These are phyloP conservation scores for Aureobasidium sp. DNA, from an alignment of 2,329 filamentous ascomycete species.

Conservation along the genomic window DNA sequence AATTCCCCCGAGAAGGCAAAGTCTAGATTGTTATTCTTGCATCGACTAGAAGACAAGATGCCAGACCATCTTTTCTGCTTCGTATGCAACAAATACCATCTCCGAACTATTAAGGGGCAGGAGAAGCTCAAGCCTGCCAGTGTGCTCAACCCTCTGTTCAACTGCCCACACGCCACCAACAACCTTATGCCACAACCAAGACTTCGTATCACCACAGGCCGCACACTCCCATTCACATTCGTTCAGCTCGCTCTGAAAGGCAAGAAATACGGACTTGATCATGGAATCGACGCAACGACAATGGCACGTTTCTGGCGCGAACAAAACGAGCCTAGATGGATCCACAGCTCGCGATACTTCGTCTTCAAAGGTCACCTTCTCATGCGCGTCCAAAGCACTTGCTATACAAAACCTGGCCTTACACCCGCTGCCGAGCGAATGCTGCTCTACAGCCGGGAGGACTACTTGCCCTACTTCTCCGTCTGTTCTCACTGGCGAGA, in stretches of 20 bases:
- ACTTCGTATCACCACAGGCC: conserved; percentile 47
- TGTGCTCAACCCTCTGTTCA: conserved; percentile 50
- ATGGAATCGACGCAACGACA: conserved; percentile 43
- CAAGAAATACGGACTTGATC: conserved; percentile 38
- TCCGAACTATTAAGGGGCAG: conserved; percentile 45
- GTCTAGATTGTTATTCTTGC: conserved; percentile 46
- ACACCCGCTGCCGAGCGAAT: conserved; percentile 47
- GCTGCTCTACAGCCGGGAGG: conserved; percentile 52
- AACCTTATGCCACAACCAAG: conserved; percentile 40
- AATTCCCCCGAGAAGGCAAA: conserved; percentile 38
- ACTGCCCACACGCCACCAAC: conserved; percentile 49
- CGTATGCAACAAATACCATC: conserved; percentile 50
- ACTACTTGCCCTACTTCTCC: conserved; percentile 57
- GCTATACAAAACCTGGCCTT: conserved; percentile 44
- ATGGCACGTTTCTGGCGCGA: conserved; percentile 51
- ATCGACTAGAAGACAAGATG: conserved; percentile 43
- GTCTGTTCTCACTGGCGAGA: conserved; percentile 57
- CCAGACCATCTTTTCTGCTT: conserved; percentile 55
- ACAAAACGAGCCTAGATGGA: conserved; percentile 43
- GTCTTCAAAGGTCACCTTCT: conserved; percentile 48
- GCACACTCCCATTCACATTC: conserved; percentile 52
- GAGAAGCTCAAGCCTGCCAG: conserved; percentile 49
- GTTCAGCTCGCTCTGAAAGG: conserved; percentile 51
- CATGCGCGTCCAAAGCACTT: conserved; percentile 51
- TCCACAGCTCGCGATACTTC: conserved; percentile 48